Conservation (phyloP, 176 grass and related monocot genomes). For the Alopecurus myosuroides region DNA sequence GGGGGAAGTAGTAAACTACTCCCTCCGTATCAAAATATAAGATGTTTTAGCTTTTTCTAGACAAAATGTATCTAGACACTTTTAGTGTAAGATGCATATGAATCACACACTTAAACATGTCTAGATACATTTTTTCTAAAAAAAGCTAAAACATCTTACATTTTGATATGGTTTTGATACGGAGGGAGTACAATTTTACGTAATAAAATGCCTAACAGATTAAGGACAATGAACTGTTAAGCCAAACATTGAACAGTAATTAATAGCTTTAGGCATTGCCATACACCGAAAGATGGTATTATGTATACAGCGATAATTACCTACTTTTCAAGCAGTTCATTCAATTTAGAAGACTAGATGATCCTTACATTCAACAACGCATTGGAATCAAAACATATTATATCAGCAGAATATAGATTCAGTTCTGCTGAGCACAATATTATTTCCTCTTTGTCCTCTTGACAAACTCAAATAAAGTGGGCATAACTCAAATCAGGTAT, state of each 20-base stretch:
- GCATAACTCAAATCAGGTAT: slow-evolving; percentile 2
- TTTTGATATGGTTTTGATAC: too few species aligned
- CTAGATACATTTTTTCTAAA: too few species aligned
- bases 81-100: too few species aligned
- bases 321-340: neutral
- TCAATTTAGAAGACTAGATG: slow-evolving; percentile 1
- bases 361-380: slow-evolving; percentile 13
- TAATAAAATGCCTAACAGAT: neutral
- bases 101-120: too few species aligned
- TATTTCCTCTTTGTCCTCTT: slow-evolving; percentile 1
- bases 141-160: too few species aligned
- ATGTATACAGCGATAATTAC: neutral
- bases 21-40: too few species aligned
- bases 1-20: too few species aligned
- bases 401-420: neutral
- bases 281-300: neutral
- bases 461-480: slow-evolving; percentile 5
- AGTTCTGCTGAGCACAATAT: neutral
- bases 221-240: neutral
- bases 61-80: too few species aligned
- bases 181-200: neutral
- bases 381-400: slow-evolving; percentile 4
- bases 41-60: too few species aligned
- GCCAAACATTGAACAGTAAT: neutral
- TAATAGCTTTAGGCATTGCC: neutral